phyloP scores from a whole-genome alignment of 257 asterid genomes.

The Solanum medicagineum region DNA sequence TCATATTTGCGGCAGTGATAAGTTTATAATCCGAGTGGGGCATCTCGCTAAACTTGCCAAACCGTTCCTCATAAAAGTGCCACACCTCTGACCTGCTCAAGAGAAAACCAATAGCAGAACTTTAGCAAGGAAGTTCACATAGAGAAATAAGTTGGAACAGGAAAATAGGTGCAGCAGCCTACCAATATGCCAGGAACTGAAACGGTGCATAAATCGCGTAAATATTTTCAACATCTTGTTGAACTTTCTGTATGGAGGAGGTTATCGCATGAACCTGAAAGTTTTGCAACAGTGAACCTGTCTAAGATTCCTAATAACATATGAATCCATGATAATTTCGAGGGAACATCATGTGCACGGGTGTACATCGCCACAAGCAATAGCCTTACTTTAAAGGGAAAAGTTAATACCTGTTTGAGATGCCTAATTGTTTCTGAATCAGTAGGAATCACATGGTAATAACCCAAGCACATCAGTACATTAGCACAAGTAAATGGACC shows the following conservation, averaged over 20 bases:
- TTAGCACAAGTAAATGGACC: conserved; percentile 84
- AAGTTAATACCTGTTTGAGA: conserved; percentile 45
- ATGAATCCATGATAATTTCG: conserved; percentile 58
- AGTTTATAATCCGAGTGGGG: conserved; percentile 38
- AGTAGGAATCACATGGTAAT: conserved; percentile 68
- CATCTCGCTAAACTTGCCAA: conserved; percentile 65
- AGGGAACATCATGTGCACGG: conserved; percentile 69
- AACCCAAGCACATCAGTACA: conserved; percentile 85
- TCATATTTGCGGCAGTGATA: conserved; percentile 83
- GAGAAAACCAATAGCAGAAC: background rate
- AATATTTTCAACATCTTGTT: conserved; percentile 42
- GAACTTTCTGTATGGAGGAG: conserved; percentile 29
- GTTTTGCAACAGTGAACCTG: conserved; percentile 21
- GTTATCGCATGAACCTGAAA: conserved; percentile 51
- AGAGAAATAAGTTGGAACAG: background rate
- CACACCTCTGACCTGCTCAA: conserved; percentile 61
- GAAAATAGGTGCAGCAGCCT: background rate
- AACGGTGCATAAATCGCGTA: conserved; percentile 66
- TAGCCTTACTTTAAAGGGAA: background rate
- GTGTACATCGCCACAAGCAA: conserved; percentile 62
- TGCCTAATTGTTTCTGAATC: conserved; percentile 91
- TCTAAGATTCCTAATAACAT: conserved; percentile 58
- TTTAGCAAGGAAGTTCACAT: background rate
- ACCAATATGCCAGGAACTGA: conserved; percentile 89
- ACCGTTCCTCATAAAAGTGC: conserved; percentile 67